Conservation (phyloP, 768 basidiomycete species). For the Lentinula guzmanii region DNA sequence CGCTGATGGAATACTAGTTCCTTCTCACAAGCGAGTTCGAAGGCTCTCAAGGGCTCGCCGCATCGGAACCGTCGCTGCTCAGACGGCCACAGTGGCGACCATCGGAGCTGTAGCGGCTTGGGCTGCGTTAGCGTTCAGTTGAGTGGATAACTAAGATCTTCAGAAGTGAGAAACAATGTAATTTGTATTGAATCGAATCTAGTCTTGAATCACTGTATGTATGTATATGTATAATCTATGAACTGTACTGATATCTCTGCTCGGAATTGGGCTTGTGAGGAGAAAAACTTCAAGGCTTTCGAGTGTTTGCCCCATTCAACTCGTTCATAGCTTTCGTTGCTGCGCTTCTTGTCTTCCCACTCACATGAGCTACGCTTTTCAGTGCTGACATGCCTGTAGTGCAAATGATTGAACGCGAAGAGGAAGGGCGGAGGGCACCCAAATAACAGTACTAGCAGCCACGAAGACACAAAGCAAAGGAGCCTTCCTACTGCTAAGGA, state of each 20-base stretch:
- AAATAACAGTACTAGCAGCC: background rate
- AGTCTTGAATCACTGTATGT: background rate
- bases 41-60: constrained; percentile 30
- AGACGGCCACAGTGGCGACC: constrained; percentile 57
- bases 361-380: too few relatives aligned
- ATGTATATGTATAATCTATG: background rate
- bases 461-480: background rate
- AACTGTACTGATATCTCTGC: background rate
- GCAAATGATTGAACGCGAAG: too few relatives aligned
- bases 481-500: background rate
- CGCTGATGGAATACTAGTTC: background rate
- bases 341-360: too few relatives aligned
- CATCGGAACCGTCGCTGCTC: constrained; percentile 37
- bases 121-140: constrained; percentile 67
- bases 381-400: too few relatives aligned
- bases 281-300: too few relatives aligned
- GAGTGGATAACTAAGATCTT: background rate
- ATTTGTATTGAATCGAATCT: background rate
- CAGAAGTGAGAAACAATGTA: background rate
- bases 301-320: too few relatives aligned
- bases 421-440: background rate
- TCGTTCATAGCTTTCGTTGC: too few relatives aligned
- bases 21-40: background rate
- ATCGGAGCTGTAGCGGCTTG: constrained; percentile 69
- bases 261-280: too few relatives aligned